Evolutionary conservation across 148 eudicot genomes (phyloP), one percentile per base, ranked within the genome.

Genomic region (Fallopia convolvulus): DNA sequence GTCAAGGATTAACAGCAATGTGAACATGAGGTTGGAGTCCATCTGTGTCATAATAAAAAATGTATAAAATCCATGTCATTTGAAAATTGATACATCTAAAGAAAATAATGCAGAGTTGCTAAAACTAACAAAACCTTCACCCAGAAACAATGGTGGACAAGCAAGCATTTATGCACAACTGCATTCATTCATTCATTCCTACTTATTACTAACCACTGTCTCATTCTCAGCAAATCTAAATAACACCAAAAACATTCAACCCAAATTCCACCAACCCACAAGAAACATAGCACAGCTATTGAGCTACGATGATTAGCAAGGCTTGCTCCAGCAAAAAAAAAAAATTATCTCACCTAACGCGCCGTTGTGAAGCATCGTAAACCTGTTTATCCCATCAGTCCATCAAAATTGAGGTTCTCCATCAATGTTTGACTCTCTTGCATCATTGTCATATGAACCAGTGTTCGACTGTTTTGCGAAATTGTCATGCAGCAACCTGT

Each of bases 351-450:
- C 21, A 55, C 60, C 2, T 4, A 18, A 55, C 21, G 23, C n/a
- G 41, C 4, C 0, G 52, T 15, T 48, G 52, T 48, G 52, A 12
- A 48, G 15, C 52, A 48, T 17, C 0, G 52, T 48, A 48, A 48
- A 10, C 2, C 14, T 12, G 52, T 48, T 11, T 11, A 13, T 21
- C 21, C 39, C 21, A 13, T 17, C 72, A 15, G 46, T 39, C 21
- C 46, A 33, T 68, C 68, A 68, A 33, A 68, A 17, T 39, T 68
- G 72, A 2, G 72, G 46, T 15, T 68, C 72, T 76, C 85, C 85
- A 32, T 85, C 82, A 15, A 80, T 11, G 81, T 81, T 79, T 18
- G 90, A 80, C 52, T 71, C 80, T 33, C 72, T 81, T 53, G 79
- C 77, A 68, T 78, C 77, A 23, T 78, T 81, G 75, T 87, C 82